Base-by-base conservation (phyloP, 1,284 basidiomycete genomes). In the Ganoderma lingzhi region DNA sequence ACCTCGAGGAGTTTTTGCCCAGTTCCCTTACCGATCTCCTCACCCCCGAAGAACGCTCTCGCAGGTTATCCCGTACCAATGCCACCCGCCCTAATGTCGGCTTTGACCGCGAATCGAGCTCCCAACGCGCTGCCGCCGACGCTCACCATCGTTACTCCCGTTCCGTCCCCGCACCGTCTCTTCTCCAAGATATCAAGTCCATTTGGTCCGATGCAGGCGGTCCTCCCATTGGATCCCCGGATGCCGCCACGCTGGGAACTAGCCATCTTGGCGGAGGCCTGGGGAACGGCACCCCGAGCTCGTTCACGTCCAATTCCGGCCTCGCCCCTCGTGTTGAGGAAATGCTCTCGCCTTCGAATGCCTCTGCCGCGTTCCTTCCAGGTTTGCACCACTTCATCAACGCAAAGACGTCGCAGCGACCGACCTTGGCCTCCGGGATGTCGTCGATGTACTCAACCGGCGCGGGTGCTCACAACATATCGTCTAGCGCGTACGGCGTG, bases 1-100 rank as follows among this genome's bases (percentile, higher is more conserved):
- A 95, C 73, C 80, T 94, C 64, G 96, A 98, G 77, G 95, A 96
- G 68, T 93, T 97, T 77, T 79, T 97, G 37, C 96, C 96, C 0
- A 92, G 93, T 65, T 94, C 92, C 9, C 82, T 97, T 62, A 93
- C 90, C n/a, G 95, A 97, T 71, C 84, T 97, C 19, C 83, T 97
- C 58, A 97, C 95, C 0, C 94, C 94, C 0, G 93, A 92, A 71
- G 96, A 97, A 80, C 84, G 87, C 65, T 91, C 88, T 42, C 84
- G 95, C 55, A 83, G 95, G 60, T 89, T 95, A 87, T 93, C 92
- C 23, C 87, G 93, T 63, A 90, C 88, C 19, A 87, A 88, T 65
- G 86, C 87, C 32, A 82, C 63, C 71, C 77, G 76, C 28, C 74
- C 80, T n/a, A 63, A 65, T 32, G 55, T 70, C 17, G 68, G 67